These are phyloP conservation scores for Suillus hirtellus DNA, from an alignment of 768 basidiomycete genomes.

Conservation along the genomic window DNA sequence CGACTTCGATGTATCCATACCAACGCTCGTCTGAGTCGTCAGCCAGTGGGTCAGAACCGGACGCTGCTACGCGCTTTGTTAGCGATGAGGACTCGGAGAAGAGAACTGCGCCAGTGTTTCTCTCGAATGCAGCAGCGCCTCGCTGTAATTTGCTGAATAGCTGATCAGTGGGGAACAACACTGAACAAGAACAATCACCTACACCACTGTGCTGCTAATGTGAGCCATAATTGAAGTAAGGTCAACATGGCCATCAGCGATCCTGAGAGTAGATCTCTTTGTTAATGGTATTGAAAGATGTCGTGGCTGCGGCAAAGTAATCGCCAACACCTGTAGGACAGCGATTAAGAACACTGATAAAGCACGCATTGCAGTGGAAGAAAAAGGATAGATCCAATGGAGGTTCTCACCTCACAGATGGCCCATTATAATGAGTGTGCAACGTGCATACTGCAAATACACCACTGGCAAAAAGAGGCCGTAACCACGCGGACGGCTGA, in stretches of 20 bases:
- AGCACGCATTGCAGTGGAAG: slow-evolving; percentile 13
- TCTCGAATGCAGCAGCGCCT: slow-evolving; percentile 16
- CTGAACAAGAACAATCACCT: not conserved
- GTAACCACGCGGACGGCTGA: not conserved
- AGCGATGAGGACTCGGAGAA: not conserved
- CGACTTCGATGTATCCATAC: slow-evolving; percentile 28
- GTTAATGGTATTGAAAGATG: slow-evolving; percentile 21
- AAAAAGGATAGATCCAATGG: slow-evolving; percentile 2
- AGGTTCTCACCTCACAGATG: not conserved
- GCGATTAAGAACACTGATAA: slow-evolving; percentile 13
- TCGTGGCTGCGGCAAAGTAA: slow-evolving; percentile 18
- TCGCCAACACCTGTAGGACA: slow-evolving; percentile 18
- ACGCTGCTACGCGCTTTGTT: not conserved
- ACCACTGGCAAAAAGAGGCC: not conserved
- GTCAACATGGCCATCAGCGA: slow-evolving; percentile 20
- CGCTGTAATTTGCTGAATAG: slow-evolving; percentile 21
- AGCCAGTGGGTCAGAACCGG: slow-evolving; percentile 15
- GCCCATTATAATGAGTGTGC: not conserved
- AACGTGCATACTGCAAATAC: not conserved
- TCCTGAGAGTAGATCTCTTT: slow-evolving; percentile 16
- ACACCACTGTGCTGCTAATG: slow-evolving; percentile 16
- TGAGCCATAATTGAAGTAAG: slow-evolving; percentile 18
- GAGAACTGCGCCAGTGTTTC: slow-evolving; percentile 2
- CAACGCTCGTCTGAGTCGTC: slow-evolving; percentile 19
- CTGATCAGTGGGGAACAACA: slow-evolving; percentile 11